Evolutionary conservation across 805 yeast species (phyloP).

Genomic region (Teunomyces gatunensis): DNA sequence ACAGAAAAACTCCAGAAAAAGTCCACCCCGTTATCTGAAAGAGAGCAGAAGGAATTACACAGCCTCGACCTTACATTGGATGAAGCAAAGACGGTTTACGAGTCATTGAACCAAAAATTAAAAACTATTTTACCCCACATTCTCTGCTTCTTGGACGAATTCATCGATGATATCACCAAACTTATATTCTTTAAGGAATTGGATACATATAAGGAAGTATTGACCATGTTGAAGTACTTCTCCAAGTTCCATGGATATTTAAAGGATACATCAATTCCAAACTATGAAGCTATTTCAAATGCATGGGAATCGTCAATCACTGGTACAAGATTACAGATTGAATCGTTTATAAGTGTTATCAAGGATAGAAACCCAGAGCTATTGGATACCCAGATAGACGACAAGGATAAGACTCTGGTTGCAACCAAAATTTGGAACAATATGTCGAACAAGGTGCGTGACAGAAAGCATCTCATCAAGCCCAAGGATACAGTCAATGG

Average conservation of each 20-base stretch:
- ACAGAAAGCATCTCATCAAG: conserved; percentile 23
- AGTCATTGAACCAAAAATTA: conserved; percentile 29
- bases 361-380: conserved; percentile 37
- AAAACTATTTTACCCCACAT: conserved; percentile 40
- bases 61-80: conserved; percentile 27
- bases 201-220: conserved; percentile 31
- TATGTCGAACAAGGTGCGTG: conserved; percentile 15
- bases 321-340: conserved; percentile 36
- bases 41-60: conserved; percentile 35
- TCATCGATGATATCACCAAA: conserved; percentile 40
- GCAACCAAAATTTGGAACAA: conserved; percentile 28
- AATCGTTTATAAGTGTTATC: conserved; percentile 27
- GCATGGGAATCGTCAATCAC: conserved; percentile 40
- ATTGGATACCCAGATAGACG: conserved; percentile 34
- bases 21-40: conserved; percentile 30
- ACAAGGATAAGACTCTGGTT: conserved; percentile 23
- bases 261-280: conserved; percentile 7
- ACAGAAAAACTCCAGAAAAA: conserved; percentile 38
- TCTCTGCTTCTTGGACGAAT: conserved; percentile 46
- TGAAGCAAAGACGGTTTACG: conserved; percentile 28
- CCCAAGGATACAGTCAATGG: conserved; percentile 29
- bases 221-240: conserved; percentile 19
- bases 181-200: conserved; percentile 37
- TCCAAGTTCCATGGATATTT: conserved; percentile 27
- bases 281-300: conserved; percentile 32